Evolutionary conservation across 768 basidiomycete species (phyloP).

Genomic region (Neoboletus magnificus): DNA sequence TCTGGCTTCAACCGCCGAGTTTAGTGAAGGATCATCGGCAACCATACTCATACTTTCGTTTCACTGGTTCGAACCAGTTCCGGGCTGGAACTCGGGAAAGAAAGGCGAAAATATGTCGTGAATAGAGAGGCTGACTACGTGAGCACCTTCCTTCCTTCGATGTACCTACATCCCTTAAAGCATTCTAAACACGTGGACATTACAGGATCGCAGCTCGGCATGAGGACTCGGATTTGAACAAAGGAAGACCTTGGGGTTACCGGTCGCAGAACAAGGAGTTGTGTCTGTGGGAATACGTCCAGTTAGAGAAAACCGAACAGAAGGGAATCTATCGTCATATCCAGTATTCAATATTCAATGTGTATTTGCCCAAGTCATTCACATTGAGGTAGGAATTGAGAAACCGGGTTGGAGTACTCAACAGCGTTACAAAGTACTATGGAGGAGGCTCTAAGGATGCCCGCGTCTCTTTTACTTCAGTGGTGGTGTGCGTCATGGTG

Average conservation of each 20-base stretch:
- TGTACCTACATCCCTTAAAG: too few relatives aligned
- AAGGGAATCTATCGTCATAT: background rate
- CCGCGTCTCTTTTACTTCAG: conserved; percentile 14
- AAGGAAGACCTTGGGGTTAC: too few relatives aligned
- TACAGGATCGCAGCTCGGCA: background rate
- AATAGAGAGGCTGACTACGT: conserved; percentile 11
- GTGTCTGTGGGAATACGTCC: too few relatives aligned
- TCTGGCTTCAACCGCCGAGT: conserved; percentile 41
- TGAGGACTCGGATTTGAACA: background rate
- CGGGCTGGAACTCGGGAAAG: background rate
- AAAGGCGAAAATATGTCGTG: conserved; percentile 7
- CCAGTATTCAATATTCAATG: background rate
- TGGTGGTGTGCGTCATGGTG: conserved; percentile 50
- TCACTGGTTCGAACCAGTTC: too few relatives aligned
- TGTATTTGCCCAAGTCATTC: background rate
- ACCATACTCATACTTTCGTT: too few relatives aligned
- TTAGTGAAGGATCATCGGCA: background rate
- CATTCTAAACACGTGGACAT: background rate
- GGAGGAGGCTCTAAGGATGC: conserved; percentile 8
- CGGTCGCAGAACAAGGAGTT: background rate
- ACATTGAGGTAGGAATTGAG: background rate
- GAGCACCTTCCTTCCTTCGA: background rate
- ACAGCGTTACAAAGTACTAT: conserved; percentile 16
- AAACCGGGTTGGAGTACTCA: background rate
- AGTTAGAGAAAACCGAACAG: background rate